These are phyloP conservation scores for Annulohypoxylon maeteangense DNA, from an alignment of 495 filamentous ascomycete genomes.

Conservation along the genomic window DNA sequence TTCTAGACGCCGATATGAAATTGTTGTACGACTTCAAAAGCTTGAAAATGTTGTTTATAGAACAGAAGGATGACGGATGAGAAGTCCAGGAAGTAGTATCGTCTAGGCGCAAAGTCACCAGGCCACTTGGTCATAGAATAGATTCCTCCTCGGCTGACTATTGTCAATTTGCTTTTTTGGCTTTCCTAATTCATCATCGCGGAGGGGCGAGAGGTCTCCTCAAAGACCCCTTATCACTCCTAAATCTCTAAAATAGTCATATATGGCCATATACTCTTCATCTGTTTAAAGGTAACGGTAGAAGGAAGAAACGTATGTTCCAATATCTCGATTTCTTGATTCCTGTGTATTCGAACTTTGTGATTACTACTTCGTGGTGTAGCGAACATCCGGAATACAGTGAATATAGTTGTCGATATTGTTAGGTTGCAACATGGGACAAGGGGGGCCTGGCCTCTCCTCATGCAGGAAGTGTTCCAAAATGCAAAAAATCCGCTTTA, in stretches of 20 bases:
- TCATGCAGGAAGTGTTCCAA: conserved; percentile 59
- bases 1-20: conserved; percentile 16
- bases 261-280: conserved; percentile 6
- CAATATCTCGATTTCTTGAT: not conserved
- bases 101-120: conserved; percentile 1
- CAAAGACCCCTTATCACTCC: not conserved
- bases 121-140: conserved; percentile 15
- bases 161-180: conserved; percentile 11
- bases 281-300: conserved; percentile 1
- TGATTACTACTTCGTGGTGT: conserved; percentile 31
- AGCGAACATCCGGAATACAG: conserved; percentile 10
- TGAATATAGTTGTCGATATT: conserved; percentile 22
- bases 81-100: conserved; percentile 19
- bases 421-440: conserved; percentile 50
- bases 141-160: conserved; percentile 30
- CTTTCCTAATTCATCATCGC: conserved; percentile 1
- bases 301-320: conserved; percentile 15
- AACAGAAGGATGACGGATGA: conserved; percentile 36
- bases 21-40: conserved; percentile 12
- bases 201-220: not conserved
- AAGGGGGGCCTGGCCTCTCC: conserved; percentile 43
- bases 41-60: conserved; percentile 33
- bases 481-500: conserved; percentile 27
- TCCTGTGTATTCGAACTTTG: not conserved
- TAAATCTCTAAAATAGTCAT: not conserved